phyloP scores from a whole-genome alignment of 805 yeast genomes.

The Wickerhamiella azymoides region DNA sequence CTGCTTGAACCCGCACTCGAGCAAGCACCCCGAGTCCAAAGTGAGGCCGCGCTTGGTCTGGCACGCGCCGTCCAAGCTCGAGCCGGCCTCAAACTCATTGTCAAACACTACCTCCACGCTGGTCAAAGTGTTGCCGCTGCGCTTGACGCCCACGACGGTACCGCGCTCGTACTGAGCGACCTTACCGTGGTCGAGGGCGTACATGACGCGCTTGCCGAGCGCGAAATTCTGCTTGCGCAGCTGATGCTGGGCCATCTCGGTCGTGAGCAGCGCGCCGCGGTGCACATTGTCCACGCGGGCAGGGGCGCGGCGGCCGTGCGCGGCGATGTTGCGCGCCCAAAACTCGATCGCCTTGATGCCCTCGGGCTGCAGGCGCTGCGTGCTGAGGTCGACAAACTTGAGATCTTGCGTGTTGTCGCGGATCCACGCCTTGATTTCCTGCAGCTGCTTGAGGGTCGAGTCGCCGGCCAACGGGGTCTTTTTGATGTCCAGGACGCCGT shows the following conservation, averaged over 20 bases:
- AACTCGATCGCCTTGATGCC: conserved; percentile 57
- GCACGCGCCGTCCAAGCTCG: conserved; percentile 63
- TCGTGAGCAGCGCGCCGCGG: conserved; percentile 64
- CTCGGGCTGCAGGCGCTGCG: conserved; percentile 60
- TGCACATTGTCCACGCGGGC: conserved; percentile 73
- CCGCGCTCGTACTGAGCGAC: conserved; percentile 82
- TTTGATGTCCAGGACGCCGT: conserved; percentile 18
- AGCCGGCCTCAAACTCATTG: conserved; percentile 67
- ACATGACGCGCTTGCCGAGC: conserved; percentile 81
- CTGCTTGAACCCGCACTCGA: conserved; percentile 65
- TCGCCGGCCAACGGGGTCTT: background rate
- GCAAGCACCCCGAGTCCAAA: conserved; percentile 64
- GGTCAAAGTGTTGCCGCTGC: conserved; percentile 16
- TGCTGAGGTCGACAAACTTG: conserved; percentile 54
- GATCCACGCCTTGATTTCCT: conserved; percentile 32
- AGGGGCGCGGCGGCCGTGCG: conserved; percentile 34
- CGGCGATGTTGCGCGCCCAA: conserved; percentile 32
- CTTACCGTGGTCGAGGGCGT: conserved; percentile 74
- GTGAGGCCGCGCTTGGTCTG: conserved; percentile 69
- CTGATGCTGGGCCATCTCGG: conserved; percentile 54
- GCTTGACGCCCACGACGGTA: conserved; percentile 62
- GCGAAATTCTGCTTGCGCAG: conserved; percentile 63
- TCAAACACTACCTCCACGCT: conserved; percentile 76
- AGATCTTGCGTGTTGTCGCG: conserved; percentile 33
- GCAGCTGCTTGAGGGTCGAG: conserved; percentile 24